Evolutionary conservation across 352 stramenopile genomes (phyloP), one percentile per base, ranked within the genome.

Genomic region (Phytophthora nicotianae): DNA sequence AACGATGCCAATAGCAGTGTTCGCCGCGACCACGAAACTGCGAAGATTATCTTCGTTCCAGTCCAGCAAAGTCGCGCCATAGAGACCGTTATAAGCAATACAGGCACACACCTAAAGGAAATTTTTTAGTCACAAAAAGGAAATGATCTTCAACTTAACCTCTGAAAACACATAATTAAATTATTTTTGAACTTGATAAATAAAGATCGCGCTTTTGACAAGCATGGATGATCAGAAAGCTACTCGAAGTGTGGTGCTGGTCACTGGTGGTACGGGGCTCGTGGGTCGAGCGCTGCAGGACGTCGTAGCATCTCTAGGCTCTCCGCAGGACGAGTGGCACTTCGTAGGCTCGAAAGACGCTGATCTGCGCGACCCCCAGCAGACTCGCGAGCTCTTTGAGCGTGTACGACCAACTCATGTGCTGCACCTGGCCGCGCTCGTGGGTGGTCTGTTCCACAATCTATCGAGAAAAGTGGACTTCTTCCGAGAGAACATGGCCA

Each of bases 401-500:
- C 90, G 91, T 19, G 72, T 98, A 49, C 79, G 87, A 37, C 97
- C 97, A 16, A 99, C 97, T 5, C 95, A 99, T 74, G 96, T 99
- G 42, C 90, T 99, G 56, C 97, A 99, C 72, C 83, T 99, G 55
- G 97, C 97, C 10, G 97, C 97, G 2, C 97, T 96, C 57, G 95
- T 98, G 6, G 90, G 90, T 27, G 90, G 90, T 3, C 70, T 97
- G 4, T 97, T 90, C 59, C 79, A 68, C 27, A 97, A 97, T 49
- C 46, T 97, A 51, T 69, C 68, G 19, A 70, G 86, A 52, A 93
- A 98, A 67, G 96, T 99, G n/a, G 97, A 99, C 69, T 99, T 99
- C 66, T 98, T 98, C 75, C 89, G 96, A 33, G 92, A 99, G 64
- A 99, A 99, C 77, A 97, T 98, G 68, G 79, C 98, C 37, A 99